These are phyloP conservation scores for Acidiella bohemica DNA, from an alignment of 495 filamentous ascomycete genomes.

Conservation along the genomic window DNA sequence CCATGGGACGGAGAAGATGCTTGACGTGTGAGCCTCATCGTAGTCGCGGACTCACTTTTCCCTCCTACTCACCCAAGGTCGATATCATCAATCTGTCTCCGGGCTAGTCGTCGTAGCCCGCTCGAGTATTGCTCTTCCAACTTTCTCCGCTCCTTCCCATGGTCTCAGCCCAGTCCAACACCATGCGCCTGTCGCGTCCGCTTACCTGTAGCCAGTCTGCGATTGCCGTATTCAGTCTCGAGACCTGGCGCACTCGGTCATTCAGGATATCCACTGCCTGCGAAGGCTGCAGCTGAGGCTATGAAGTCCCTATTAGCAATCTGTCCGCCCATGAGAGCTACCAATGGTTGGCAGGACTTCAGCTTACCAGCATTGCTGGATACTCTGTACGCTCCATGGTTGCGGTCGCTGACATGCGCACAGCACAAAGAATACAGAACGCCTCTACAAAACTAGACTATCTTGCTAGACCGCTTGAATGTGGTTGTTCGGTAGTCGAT, in stretches of 20 bases:
- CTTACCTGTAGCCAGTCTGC: slow-evolving; percentile 94
- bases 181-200: slow-evolving; percentile 1
- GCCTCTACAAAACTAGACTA: too few species aligned
- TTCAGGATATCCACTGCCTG: slow-evolving; percentile 75
- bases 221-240: slow-evolving; percentile 76
- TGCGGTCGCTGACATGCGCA: slow-evolving; percentile 5
- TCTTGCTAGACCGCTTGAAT: too few species aligned
- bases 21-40: slow-evolving; percentile 52
- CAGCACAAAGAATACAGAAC: too few species aligned
- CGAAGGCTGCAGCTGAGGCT: slow-evolving; percentile 48
- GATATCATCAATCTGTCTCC: slow-evolving; percentile 33
- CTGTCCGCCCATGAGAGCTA: neutral
- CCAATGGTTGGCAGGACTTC: neutral
- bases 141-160: slow-evolving; percentile 68
- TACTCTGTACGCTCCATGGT: slow-evolving; percentile 52
- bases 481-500: too few species aligned
- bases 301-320: neutral
- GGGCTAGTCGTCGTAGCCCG: slow-evolving; percentile 66
- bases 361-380: slow-evolving; percentile 82
- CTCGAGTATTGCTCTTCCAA: slow-evolving; percentile 85
- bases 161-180: slow-evolving; percentile 3
- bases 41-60: neutral
- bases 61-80: slow-evolving; percentile 17
- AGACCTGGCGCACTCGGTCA: slow-evolving; percentile 79
- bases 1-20: slow-evolving; percentile 87